These are phyloP conservation scores for Mortierella sp. DNA, from an alignment of 371 early-diverging fungal species.

Conservation along the genomic window DNA sequence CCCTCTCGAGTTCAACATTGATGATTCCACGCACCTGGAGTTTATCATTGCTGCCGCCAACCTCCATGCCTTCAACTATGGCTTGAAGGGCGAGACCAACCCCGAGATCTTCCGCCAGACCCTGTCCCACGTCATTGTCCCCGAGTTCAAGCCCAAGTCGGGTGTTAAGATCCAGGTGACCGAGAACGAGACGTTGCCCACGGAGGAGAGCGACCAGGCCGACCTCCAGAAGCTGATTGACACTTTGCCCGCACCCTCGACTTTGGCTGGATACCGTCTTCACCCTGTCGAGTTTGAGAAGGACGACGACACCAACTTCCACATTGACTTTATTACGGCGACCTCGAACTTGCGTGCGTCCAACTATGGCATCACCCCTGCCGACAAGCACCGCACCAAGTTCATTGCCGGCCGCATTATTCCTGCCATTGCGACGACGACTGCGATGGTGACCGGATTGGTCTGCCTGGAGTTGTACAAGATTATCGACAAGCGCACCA, in stretches of 20 bases:
- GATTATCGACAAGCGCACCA: slow-evolving; percentile 83
- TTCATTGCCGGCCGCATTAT: slow-evolving; percentile 99
- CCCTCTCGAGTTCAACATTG: slow-evolving; percentile 84
- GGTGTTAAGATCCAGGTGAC: slow-evolving; percentile 98
- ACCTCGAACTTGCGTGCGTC: slow-evolving; percentile 98
- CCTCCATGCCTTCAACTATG: slow-evolving; percentile 96
- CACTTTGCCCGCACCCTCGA: slow-evolving; percentile 79
- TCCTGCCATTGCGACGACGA: slow-evolving; percentile 99
- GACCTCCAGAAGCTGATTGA: slow-evolving; percentile 78
- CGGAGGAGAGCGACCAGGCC: slow-evolving; percentile 66
- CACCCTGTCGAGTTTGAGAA: slow-evolving; percentile 97
- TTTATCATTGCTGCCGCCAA: slow-evolving; percentile 96
- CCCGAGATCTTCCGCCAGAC: slow-evolving; percentile 75
- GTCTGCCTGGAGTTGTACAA: slow-evolving; percentile 99
- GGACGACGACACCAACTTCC: slow-evolving; percentile 99
- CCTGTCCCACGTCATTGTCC: slow-evolving; percentile 79
- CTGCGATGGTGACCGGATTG: slow-evolving; percentile 98
- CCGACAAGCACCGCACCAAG: slow-evolving; percentile 97
- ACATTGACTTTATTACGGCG: slow-evolving; percentile 99
- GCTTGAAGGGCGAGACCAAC: slow-evolving; percentile 85
- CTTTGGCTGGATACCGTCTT: slow-evolving; percentile 83
- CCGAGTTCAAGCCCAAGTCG: slow-evolving; percentile 90
- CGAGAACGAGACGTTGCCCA: slow-evolving; percentile 78
- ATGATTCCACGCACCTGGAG: slow-evolving; percentile 88
- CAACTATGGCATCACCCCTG: slow-evolving; percentile 96